A percentile compares a stretch with the other conserved stretches of the same genome.
Evolutionary conservation across 2,329 filamentous ascomycete species (phyloP).

Genomic region (Scedosporium boydii): DNA sequence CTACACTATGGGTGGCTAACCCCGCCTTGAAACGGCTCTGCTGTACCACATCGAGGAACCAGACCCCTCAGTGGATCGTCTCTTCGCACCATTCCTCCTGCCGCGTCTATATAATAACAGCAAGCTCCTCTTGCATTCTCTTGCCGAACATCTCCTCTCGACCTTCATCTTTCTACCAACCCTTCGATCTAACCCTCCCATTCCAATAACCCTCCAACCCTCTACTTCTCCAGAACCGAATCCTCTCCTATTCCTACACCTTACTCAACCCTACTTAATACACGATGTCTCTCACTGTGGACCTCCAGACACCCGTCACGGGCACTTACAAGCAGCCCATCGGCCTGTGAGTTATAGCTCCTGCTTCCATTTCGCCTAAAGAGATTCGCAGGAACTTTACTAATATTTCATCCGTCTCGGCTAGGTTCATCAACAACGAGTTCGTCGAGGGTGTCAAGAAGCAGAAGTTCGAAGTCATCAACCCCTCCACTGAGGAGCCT

Average conservation of each 20-base stretch:
- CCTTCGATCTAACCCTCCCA: background rate
- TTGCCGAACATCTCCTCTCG: background rate
- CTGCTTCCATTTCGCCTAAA: background rate
- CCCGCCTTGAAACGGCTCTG: background rate
- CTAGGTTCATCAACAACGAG: constrained; percentile 86
- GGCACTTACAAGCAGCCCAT: constrained; percentile 51
- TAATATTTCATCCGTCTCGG: constrained; percentile 2
- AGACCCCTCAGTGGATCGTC: background rate
- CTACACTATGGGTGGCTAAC: background rate
- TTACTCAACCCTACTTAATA: background rate
- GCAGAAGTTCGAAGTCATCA: constrained; percentile 87
- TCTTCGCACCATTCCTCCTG: background rate
- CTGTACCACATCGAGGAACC: no score
- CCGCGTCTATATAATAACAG: background rate
- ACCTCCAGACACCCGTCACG: constrained; percentile 60
- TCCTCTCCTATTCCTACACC: background rate
- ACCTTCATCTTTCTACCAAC: background rate
- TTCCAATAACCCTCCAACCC: background rate
- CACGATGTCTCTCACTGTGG: constrained; percentile 39
- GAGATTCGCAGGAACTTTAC: background rate
- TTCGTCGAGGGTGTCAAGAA: constrained; percentile 72
- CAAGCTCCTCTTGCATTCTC: background rate
- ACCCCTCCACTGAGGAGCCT: constrained; percentile 75
- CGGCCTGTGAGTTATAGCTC: constrained; percentile 41
- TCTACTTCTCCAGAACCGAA: background rate